Conservation (phyloP, 2,329 filamentous ascomycete species). For the Cercospora sojina region DNA sequence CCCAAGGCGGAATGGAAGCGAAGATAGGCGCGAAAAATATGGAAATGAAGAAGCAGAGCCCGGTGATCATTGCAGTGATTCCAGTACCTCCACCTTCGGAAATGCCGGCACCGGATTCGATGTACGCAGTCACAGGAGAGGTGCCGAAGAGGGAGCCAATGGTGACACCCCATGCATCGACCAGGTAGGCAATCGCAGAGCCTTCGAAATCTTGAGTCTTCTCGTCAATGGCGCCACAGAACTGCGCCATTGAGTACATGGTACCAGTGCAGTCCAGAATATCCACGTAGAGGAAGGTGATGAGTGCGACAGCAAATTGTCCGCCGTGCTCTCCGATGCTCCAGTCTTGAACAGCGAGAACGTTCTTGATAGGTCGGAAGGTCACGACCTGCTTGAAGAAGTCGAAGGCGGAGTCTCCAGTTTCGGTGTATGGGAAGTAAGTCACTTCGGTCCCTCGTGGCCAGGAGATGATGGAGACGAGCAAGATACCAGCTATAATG, state of each 20-base stretch:
- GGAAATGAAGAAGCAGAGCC: conserved; percentile 80
- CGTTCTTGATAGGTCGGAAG: conserved; percentile 73
- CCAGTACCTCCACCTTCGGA: conserved; percentile 84
- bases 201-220: conserved; percentile 85
- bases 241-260: conserved; percentile 85
- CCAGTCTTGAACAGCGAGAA: conserved; percentile 72
- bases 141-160: conserved; percentile 76
- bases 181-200: conserved; percentile 77
- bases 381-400: conserved; percentile 88
- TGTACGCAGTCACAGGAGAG: conserved; percentile 74
- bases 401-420: conserved; percentile 70
- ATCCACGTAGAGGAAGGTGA: conserved; percentile 88
- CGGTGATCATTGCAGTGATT: conserved; percentile 75
- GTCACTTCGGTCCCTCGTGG: conserved; percentile 73
- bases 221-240: conserved; percentile 76
- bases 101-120: conserved; percentile 87
- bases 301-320: conserved; percentile 78
- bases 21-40: conserved; percentile 91
- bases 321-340: conserved; percentile 65
- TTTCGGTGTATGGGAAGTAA: conserved; percentile 71
- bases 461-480: conserved; percentile 88
- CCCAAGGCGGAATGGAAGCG: conserved; percentile 84
- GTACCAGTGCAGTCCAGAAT: conserved; percentile 86
- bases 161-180: conserved; percentile 78
- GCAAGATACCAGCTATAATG: conserved; percentile 76